Evolutionary conservation across 345 rosid species (phyloP).

Genomic region (Euclidium syriacum): DNA sequence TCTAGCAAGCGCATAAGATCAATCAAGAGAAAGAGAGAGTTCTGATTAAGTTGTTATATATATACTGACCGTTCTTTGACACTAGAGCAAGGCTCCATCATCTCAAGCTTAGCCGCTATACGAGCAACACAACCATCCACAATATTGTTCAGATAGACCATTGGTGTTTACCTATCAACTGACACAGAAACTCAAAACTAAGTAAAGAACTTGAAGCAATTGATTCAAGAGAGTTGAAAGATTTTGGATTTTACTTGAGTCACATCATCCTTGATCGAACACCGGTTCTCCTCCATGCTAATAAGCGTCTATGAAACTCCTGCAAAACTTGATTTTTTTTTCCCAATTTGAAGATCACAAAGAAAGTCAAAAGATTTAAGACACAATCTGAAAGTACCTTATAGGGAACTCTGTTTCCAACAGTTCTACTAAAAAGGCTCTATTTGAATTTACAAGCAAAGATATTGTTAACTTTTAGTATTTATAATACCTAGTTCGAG

Average conservation of each 20-base stretch:
- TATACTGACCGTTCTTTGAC: slow-evolving; percentile 45
- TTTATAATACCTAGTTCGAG: too few relatives aligned
- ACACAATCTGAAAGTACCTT: background rate
- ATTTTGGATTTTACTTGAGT: slow-evolving; percentile 43
- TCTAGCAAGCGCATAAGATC: slow-evolving; percentile 19
- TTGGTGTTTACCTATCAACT: slow-evolving; percentile 60
- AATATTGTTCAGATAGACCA: slow-evolving; percentile 52
- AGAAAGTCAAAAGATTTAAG: background rate
- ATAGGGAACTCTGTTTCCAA: background rate
- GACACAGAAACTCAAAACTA: background rate
- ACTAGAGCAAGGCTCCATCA: slow-evolving; percentile 47
- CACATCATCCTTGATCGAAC: slow-evolving; percentile 48
- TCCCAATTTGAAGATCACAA: background rate
- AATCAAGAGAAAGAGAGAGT: background rate
- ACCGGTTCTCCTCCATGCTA: slow-evolving; percentile 34
- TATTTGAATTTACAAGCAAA: background rate
- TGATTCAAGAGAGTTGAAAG: background rate
- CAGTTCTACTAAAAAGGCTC: background rate
- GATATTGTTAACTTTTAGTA: background rate
- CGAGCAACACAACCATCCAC: slow-evolving; percentile 57
- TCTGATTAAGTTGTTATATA: too few relatives aligned
- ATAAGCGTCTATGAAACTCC: background rate
- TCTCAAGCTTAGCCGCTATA: slow-evolving; percentile 60
- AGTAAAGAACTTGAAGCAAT: background rate
- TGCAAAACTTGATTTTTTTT: background rate